phyloP scores from a whole-genome alignment of 2,329 filamentous ascomycete genomes.

The Fusarium xylarioides region DNA sequence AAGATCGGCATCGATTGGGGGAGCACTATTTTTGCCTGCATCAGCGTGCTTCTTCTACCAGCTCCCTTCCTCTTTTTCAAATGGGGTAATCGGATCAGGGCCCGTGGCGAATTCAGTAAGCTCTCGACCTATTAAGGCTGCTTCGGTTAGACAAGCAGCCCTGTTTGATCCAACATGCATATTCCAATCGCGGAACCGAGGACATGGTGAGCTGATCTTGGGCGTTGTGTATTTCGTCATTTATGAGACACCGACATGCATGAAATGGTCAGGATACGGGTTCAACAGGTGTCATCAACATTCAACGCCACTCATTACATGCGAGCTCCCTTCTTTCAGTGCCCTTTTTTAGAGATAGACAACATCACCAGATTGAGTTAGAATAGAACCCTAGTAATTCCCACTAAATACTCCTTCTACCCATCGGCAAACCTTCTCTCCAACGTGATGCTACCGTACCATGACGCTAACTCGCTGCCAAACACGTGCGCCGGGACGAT shows the following conservation, averaged over 20 bases:
- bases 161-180: not conserved
- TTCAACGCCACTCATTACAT: fast-evolving
- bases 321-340: fast-evolving
- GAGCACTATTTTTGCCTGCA: not conserved
- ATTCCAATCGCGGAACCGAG: not conserved
- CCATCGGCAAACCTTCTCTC: not conserved
- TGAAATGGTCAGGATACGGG: not conserved
- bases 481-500: not conserved
- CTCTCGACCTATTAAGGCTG: not conserved
- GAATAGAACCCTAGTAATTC: not conserved
- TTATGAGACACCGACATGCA: not conserved
- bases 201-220: not conserved
- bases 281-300: not conserved
- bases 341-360: fast-evolving
- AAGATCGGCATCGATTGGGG: not conserved
- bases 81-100: not conserved
- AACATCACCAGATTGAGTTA: not conserved
- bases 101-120: not conserved
- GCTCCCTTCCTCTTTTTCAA: not conserved
- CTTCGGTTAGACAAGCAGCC: too few relatives aligned
- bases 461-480: not conserved
- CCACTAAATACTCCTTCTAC: not conserved
- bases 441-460: not conserved
- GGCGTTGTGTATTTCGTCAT: not conserved
- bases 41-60: not conserved